Percentiles rank a stretch among this genome's conserved stretches.
Conservation (phyloP, 306 rosid genomes). For the Cucurbita moschata region DNA sequence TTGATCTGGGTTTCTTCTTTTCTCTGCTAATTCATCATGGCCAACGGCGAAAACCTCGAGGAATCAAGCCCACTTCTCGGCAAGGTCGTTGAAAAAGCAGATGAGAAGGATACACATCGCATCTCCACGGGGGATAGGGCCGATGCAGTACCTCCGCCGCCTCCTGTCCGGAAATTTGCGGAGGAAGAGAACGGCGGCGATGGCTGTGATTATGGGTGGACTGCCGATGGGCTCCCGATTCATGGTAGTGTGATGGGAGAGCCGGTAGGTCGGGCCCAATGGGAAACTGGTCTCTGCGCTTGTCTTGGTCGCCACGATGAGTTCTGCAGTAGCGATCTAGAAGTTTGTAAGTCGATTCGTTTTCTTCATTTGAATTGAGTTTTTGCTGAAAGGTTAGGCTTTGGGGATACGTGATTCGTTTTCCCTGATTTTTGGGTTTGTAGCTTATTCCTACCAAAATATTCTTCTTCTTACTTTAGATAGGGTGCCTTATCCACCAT, state of each 20-base stretch:
- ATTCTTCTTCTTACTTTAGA: too few species aligned
- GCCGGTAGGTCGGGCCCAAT: slow-evolving; percentile 55
- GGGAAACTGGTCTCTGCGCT: slow-evolving; percentile 61
- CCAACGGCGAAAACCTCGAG: slow-evolving; percentile 21
- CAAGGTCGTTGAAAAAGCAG: slow-evolving; percentile 18
- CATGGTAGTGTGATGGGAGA: slow-evolving; percentile 84
- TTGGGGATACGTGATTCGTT: not conserved
- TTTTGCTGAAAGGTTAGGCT: not conserved
- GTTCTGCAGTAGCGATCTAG: slow-evolving; percentile 88
- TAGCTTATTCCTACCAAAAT: too few species aligned
- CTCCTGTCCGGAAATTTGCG: slow-evolving; percentile 1
- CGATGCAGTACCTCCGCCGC: not conserved
- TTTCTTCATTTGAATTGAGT: not conserved
- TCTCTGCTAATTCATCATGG: slow-evolving; percentile 16
- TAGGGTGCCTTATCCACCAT: too few species aligned
- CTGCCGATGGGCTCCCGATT: slow-evolving; percentile 67
- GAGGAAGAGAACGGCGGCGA: slow-evolving; percentile 10
- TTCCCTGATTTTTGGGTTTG: not conserved
- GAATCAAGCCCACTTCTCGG: slow-evolving; percentile 67
- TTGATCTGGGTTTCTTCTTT: not conserved
- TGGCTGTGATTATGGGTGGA: slow-evolving; percentile 35
- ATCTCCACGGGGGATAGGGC: slow-evolving; percentile 1
- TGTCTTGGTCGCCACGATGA: slow-evolving; percentile 84
- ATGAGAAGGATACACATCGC: not conserved
- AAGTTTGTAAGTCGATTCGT: slow-evolving; percentile 61